Percentiles rank a stretch among this genome's conserved stretches.
These are phyloP conservation scores for Cyclotella sp. DNA, from an alignment of 108 stramenopile genomes.

Conservation along the genomic window DNA sequence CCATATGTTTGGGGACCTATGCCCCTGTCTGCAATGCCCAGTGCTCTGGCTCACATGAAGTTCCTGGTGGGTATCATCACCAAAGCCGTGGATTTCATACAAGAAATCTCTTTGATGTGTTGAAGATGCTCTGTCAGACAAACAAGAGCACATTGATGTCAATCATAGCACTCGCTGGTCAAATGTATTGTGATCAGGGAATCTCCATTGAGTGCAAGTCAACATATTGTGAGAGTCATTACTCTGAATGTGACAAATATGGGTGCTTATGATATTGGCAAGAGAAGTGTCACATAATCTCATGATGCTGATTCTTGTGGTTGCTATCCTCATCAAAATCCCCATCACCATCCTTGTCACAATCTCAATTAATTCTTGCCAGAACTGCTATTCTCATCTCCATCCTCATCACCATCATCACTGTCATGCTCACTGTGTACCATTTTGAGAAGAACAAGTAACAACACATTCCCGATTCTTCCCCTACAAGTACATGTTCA, in stretches of 20 bases:
- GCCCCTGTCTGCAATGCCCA: constrained; percentile 69
- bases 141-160: constrained; percentile 67
- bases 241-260: constrained; percentile 95
- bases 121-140: constrained; percentile 88
- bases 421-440: too few species aligned
- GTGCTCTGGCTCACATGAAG: constrained; percentile 79
- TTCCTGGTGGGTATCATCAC: constrained; percentile 87
- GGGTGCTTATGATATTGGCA: constrained; percentile 87
- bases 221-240: constrained; percentile 86
- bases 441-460: too few species aligned
- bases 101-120: constrained; percentile 91
- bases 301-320: too few species aligned
- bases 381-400: too few species aligned
- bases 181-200: constrained; percentile 85
- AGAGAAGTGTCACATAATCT: constrained; percentile 74
- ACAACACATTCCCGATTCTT: too few species aligned
- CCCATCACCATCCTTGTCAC: too few species aligned
- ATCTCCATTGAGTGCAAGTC: constrained; percentile 82
- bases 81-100: constrained; percentile 80
- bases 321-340: too few species aligned
- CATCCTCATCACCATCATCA: too few species aligned
- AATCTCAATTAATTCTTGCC: too few species aligned
- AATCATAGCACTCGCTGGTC: constrained; percentile 55
- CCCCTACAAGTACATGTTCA: too few species aligned
- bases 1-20: constrained; percentile 81